Evolutionary conservation across 306 rosid genomes (phyloP), one percentile per base, ranked within the genome.

Genomic region (Phaseolus lunatus): DNA sequence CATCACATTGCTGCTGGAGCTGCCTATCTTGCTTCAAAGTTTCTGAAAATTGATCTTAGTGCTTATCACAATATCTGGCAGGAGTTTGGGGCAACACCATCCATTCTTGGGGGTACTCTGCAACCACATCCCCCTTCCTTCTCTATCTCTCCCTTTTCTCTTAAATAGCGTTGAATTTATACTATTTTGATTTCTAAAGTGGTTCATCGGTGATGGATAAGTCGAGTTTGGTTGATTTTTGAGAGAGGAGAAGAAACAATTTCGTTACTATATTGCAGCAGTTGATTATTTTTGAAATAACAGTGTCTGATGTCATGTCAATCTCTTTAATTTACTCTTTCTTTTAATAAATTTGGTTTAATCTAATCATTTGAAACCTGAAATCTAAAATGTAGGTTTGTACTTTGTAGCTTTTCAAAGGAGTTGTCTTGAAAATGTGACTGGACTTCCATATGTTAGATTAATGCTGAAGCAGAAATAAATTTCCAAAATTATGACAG

Each of bases 1-100:
- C 88, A 90, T 73, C 93, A 93, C 71, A 93, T 93, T 67, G 98
- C 96, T 23, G 96, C 93, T 53, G 98, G 98, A 79, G 96, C 96
- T 76, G 89, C 91, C 9, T 88, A 85, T 87, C 94, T 93, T 67
- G 96, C 96, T 20, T 88, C 93, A 16, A 90, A 85, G 83, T 87
- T 86, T 83, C 83, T 93, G 45, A 84, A 89, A 80, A 62, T 90
- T 89, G 93, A 93, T 83, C 89, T 90, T 63, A 72, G 78, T 52
- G 80, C 90, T 35, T 64, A 78, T 72, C 90, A 82, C 48, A 90
- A 65, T 81, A 89, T 93, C 67, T 90, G 93, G 94, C 91, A 82
- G 29, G 98, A 93, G 83, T 88, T 90, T 54, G 84, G 91, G 84
- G 77, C 94, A 5, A 85, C 94, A n/a, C 94, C 98, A 13, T 87